Percentiles rank a stretch among this genome's conserved stretches.
Evolutionary conservation across 2,329 filamentous ascomycete genomes (phyloP).

Genomic region (Talaromyces funiculosus): DNA sequence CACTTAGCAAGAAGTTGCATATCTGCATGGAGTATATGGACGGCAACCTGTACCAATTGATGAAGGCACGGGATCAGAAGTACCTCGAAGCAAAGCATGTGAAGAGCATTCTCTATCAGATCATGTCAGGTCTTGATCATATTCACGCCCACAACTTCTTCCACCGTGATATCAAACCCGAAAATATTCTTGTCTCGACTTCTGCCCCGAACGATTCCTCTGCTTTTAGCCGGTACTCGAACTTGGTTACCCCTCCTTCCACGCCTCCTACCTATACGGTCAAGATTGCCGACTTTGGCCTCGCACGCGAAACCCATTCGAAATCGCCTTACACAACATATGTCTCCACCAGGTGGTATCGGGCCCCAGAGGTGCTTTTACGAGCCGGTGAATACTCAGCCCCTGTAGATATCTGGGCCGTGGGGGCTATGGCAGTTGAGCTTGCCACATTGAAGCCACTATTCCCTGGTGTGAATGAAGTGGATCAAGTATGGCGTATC

Average conservation of each 20-base stretch:
- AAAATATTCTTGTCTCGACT: conserved; percentile 95
- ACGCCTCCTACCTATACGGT: conserved; percentile 92
- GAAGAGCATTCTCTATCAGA: conserved; percentile 97
- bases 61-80: conserved; percentile 98
- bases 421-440: conserved; percentile 97
- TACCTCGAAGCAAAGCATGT: conserved; percentile 82
- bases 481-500: conserved; percentile 97
- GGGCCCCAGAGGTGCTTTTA: conserved; percentile 86
- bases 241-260: conserved; percentile 87
- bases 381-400: conserved; percentile 95
- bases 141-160: conserved; percentile 98
- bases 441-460: conserved; percentile 93
- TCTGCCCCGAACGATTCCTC: conserved; percentile 73
- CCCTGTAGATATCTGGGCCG: conserved; percentile 96
- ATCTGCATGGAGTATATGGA: conserved; percentile 99
- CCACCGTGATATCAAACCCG: conserved; percentile 97
- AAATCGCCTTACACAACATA: conserved; percentile 97
- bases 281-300: conserved; percentile 96
- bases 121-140: conserved; percentile 91
- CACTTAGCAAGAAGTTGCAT: conserved; percentile 90
- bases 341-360: conserved; percentile 94
- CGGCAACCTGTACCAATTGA: conserved; percentile 95
- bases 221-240: conserved; percentile 87
- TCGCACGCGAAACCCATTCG: conserved; percentile 95
- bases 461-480: conserved; percentile 96